phyloP scores from a whole-genome alignment of 2,329 filamentous ascomycete species.

The Colletotrichum tanaceti region DNA sequence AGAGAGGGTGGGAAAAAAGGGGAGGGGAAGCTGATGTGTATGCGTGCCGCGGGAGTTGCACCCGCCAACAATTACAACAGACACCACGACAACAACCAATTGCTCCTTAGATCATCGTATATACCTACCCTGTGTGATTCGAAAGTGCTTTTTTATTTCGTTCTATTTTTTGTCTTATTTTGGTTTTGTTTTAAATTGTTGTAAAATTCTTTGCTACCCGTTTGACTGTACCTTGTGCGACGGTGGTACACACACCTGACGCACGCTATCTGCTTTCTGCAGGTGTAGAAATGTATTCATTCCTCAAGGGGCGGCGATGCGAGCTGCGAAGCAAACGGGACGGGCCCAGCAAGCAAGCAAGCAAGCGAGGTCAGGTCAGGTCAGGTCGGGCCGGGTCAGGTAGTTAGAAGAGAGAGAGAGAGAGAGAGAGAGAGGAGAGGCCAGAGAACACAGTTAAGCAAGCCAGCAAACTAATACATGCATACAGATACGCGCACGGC shows the following conservation, averaged over 20 bases:
- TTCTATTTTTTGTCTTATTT: no score
- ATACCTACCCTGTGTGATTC: not conserved
- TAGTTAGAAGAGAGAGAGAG: no score
- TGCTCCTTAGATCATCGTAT: not conserved
- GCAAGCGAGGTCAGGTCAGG: not conserved
- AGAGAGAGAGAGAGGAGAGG: no score
- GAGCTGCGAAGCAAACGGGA: conserved; percentile 7
- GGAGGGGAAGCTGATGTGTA: not conserved
- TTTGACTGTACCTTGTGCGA: conserved; percentile 3
- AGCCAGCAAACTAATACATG: not conserved
- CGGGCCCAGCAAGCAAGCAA: conserved; percentile 6
- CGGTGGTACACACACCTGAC: conserved; percentile 10
- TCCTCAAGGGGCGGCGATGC: not conserved
- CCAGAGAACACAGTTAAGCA: not conserved
- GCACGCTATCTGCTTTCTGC: conserved; percentile 12
- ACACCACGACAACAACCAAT: not conserved
- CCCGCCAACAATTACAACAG: conserved; percentile 6
- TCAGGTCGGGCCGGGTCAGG: not conserved
- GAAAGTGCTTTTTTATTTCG: no score
- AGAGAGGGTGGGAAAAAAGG: not conserved
- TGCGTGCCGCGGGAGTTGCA: not conserved
- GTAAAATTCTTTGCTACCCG: no score
- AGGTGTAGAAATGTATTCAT: not conserved
- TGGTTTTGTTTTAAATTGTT: no score
- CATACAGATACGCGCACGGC: not conserved